Evolutionary conservation across 2,329 filamentous ascomycete species (phyloP).

Genomic region (Colletotrichum orchidophilum): DNA sequence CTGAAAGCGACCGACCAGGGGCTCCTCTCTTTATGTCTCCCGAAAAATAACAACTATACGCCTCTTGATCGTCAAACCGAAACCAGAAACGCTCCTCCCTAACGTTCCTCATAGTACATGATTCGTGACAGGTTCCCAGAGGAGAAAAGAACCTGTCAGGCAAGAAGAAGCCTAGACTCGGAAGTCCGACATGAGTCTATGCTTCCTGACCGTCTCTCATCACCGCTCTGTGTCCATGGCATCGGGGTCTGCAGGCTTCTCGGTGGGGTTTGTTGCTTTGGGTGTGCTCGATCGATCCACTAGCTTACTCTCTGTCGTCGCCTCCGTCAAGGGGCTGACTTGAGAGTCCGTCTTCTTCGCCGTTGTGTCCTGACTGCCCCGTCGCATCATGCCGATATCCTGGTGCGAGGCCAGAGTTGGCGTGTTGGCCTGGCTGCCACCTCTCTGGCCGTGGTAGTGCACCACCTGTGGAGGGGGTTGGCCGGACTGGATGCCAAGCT

Average conservation of each 20-base stretch:
- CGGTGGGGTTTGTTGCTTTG: slow-evolving; percentile 37
- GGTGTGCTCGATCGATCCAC: slow-evolving; percentile 37
- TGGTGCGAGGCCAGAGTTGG: slow-evolving; percentile 65
- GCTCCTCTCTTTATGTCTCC: slow-evolving; percentile 34
- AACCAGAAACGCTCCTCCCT: slow-evolving; percentile 33
- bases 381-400: slow-evolving; percentile 56
- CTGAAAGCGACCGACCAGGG: slow-evolving; percentile 34
- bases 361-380: slow-evolving; percentile 58
- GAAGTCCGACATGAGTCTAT: not conserved
- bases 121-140: slow-evolving; percentile 17
- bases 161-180: not conserved
- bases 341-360: slow-evolving; percentile 50
- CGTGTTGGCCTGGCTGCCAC: slow-evolving; percentile 74
- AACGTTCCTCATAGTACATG: slow-evolving; percentile 34
- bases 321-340: slow-evolving; percentile 49
- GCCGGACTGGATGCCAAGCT: slow-evolving; percentile 69
- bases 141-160: not conserved
- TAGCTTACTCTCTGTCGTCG: slow-evolving; percentile 45
- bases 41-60: slow-evolving; percentile 28
- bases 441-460: slow-evolving; percentile 73
- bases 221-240: slow-evolving; percentile 40
- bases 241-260: slow-evolving; percentile 35
- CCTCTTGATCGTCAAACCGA: slow-evolving; percentile 33
- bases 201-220: slow-evolving; percentile 21
- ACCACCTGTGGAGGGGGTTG: slow-evolving; percentile 73